These are phyloP conservation scores for Thuidium tamariscinum DNA, from an alignment of 225 moss, liverwort and hornwort species.

Conservation along the genomic window DNA sequence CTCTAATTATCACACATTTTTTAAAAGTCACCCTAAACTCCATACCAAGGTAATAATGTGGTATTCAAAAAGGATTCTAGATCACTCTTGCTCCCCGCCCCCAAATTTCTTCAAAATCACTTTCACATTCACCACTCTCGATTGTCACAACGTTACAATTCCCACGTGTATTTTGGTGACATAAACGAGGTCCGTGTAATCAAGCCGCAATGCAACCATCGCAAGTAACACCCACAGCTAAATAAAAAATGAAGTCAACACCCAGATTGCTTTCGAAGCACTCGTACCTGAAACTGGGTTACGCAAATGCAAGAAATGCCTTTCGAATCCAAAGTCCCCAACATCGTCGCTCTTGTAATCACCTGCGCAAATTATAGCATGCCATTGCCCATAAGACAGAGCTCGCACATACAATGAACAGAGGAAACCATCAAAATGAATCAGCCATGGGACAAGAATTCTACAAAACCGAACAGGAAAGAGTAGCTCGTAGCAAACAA, in stretches of 20 bases:
- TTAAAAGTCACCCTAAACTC: not conserved
- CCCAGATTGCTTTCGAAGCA: not conserved
- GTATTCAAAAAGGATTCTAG: not conserved
- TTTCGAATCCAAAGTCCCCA: not conserved
- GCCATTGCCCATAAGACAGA: not conserved
- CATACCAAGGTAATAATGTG: not conserved
- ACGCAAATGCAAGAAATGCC: slow-evolving; percentile 21
- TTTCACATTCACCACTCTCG: not conserved
- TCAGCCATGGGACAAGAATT: not conserved
- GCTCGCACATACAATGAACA: not conserved
- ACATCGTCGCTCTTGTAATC: not conserved
- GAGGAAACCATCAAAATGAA: not conserved
- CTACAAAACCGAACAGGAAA: not conserved
- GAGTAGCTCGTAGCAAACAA: not conserved
- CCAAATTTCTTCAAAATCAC: not conserved
- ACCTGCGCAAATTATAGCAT: not conserved
- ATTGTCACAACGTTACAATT: not conserved
- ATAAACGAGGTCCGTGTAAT: not conserved
- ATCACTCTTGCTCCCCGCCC: not conserved
- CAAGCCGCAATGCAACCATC: not conserved
- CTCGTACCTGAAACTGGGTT: slow-evolving; percentile 21
- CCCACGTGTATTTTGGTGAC: not conserved
- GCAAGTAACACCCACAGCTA: not conserved
- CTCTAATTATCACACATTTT: not conserved
- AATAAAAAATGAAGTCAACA: not conserved